Evolutionary conservation across 495 filamentous ascomycete genomes (phyloP).

Genomic region (Aspergillus affinis): DNA sequence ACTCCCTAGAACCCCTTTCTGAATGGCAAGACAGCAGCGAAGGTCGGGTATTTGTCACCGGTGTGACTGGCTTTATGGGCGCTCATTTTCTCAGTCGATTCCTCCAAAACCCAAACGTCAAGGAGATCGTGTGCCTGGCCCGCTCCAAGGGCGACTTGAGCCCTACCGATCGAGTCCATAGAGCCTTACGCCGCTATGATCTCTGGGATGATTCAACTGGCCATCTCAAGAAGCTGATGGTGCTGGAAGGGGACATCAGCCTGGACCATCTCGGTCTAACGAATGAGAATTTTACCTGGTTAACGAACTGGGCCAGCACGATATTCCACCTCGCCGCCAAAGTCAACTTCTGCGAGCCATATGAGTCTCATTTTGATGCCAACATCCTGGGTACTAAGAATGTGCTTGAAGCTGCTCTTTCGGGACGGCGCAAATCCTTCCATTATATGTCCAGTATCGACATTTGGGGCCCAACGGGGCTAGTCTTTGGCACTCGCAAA

Average conservation of each 20-base stretch:
- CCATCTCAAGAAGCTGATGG: slow-evolving; percentile 8
- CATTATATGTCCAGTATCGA: slow-evolving; percentile 25
- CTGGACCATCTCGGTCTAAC: slow-evolving; percentile 6
- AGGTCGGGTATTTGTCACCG: slow-evolving; percentile 2
- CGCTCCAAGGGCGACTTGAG: background rate
- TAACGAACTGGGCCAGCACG: slow-evolving; percentile 10
- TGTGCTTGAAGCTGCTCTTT: slow-evolving; percentile 11
- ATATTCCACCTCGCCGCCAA: slow-evolving; percentile 20
- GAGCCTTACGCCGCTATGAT: slow-evolving; percentile 11
- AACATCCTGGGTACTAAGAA: slow-evolving; percentile 23
- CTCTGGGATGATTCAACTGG: background rate
- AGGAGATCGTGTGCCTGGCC: slow-evolving; percentile 17
- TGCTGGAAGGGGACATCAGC: slow-evolving; percentile 17
- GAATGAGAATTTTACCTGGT: slow-evolving; percentile 5
- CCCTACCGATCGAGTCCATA: background rate
- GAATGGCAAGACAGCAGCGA: background rate
- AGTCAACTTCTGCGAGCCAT: slow-evolving; percentile 24
- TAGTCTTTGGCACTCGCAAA: slow-evolving; percentile 4
- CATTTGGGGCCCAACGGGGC: slow-evolving; percentile 11
- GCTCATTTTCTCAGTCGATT: slow-evolving; percentile 6
- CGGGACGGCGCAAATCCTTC: slow-evolving; percentile 21
- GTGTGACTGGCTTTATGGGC: slow-evolving; percentile 1
- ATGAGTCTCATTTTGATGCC: slow-evolving; percentile 13
- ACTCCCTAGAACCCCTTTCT: background rate
- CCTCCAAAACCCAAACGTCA: slow-evolving; percentile 6